Evolutionary conservation across 108 stramenopile species (phyloP), one percentile per base, ranked within the genome.

Genomic region (Pseudonitzschia multistriata): DNA sequence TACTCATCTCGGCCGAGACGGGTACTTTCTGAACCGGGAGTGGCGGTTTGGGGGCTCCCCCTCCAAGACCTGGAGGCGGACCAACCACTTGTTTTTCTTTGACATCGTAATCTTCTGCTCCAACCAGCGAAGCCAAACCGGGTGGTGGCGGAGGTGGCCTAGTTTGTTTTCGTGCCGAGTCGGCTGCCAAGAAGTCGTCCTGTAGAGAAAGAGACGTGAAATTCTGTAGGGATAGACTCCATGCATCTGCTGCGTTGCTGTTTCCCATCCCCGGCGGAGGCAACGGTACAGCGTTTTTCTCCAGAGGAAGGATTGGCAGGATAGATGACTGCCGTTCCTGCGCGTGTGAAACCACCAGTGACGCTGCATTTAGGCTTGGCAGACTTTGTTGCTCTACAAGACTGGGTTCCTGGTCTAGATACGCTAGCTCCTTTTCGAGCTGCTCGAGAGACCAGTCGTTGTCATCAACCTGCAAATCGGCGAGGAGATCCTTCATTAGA

Each of bases 171-270:
- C 87, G 79, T 29, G 81, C 91, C 29, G 83, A 79, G 68, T 92
- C 91, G 2, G 92, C 92, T 13, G 77, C 77, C 61, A 93, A 71
- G 74, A 93, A 93, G 27, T 93, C 92, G 13, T 86, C 78, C 24
- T 86, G 85, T 40, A 90, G 49, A 22, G 78, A 74, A 77, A 87
- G 61, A 1, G 84, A 81, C 33, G 86, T 84, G 68, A 90, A 90
- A 62, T 90, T 84, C 50, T 86, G 60, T 10, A 93, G 66, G 3
- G 92, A 86, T 17, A 75, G 65, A 64, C 85, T 84, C 87, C 88
- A 93, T 13, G 89, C 92, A 75, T 90, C 92, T 30, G 70, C 10
- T 1, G 42, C 55, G 8, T 67, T 27, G 35, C 31, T 36, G 10
- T 13, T 35, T 45, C 40, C 62, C 34, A 67, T 30, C 36, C 49